Conservation (phyloP, 1,284 basidiomycete species). For the Heterobasidion parviporum region DNA sequence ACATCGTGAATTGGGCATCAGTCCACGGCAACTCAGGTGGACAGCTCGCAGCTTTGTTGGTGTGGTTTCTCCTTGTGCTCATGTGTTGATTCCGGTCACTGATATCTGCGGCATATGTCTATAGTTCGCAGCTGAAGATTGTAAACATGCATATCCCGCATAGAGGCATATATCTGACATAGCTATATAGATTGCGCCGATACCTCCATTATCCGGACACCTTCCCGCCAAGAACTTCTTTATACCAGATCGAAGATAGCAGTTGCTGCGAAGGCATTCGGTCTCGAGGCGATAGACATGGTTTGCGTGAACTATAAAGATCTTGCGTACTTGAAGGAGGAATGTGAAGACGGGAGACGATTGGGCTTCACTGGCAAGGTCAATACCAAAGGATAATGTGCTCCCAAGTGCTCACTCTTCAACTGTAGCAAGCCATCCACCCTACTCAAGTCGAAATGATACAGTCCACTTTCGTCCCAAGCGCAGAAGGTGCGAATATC, state of each 20-base stretch:
- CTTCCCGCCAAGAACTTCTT: constrained; percentile 67
- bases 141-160: constrained; percentile 28
- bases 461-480: constrained; percentile 76
- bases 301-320: constrained; percentile 91
- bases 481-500: constrained; percentile 45
- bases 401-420: neutral
- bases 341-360: constrained; percentile 71
- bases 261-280: constrained; percentile 79
- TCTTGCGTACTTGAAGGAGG: constrained; percentile 56
- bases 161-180: neutral
- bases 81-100: constrained; percentile 1
- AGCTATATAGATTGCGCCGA: constrained; percentile 66
- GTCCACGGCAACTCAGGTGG: constrained; percentile 38
- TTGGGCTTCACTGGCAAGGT: constrained; percentile 87
- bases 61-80: constrained; percentile 20
- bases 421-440: constrained; percentile 87
- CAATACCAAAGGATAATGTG: constrained; percentile 2
- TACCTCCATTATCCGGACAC: constrained; percentile 77
- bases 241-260: constrained; percentile 84
- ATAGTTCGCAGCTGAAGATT: constrained; percentile 89
- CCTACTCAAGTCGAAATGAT: constrained; percentile 79
- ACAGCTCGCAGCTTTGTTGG: constrained; percentile 44
- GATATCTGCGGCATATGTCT: neutral
- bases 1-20: constrained; percentile 59
- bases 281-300: constrained; percentile 85